Percentiles rank a stretch among this genome's conserved stretches.
Conservation (phyloP, 768 basidiomycete species). For the Candolleomyces aberdarensis region DNA sequence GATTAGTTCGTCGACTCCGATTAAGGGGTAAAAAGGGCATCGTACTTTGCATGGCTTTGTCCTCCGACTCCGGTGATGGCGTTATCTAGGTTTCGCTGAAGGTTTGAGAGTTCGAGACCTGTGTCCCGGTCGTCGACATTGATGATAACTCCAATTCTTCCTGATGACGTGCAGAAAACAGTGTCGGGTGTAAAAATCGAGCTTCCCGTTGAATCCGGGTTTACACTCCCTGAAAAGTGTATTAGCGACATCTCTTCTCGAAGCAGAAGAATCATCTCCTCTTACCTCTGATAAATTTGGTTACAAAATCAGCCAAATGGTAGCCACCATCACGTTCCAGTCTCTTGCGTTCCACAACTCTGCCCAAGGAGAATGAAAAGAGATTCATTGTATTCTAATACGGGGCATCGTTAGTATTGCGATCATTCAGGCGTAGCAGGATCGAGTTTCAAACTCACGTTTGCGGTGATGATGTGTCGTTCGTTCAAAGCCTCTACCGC, state of each 20-base stretch:
- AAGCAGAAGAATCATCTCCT: background rate
- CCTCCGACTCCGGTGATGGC: constrained; percentile 53
- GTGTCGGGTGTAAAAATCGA: constrained; percentile 51
- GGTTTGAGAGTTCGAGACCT: constrained; percentile 56
- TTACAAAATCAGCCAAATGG: constrained; percentile 74
- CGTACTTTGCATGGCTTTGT: constrained; percentile 59
- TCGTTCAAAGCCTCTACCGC: constrained; percentile 56
- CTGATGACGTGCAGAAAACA: constrained; percentile 74
- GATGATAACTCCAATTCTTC: constrained; percentile 71
- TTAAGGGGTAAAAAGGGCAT: background rate
- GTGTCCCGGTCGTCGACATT: constrained; percentile 52
- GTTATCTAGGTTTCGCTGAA: constrained; percentile 73
- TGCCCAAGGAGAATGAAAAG: constrained; percentile 55
- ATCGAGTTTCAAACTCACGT: constrained; percentile 42
- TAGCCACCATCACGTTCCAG: constrained; percentile 70
- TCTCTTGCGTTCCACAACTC: constrained; percentile 32
- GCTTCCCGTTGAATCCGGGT: constrained; percentile 36
- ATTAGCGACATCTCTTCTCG: background rate
- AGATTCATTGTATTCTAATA: constrained; percentile 64
- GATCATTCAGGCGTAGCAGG: background rate
- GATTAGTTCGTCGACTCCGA: background rate
- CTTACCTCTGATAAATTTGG: constrained; percentile 68
- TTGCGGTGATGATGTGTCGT: constrained; percentile 64
- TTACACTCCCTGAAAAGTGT: constrained; percentile 2
- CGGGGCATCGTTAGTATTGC: background rate